Evolutionary conservation across 139 green algal species (phyloP), one percentile per base, ranked within the genome.

Genomic region (Auxenochlorella protothecoides): DNA sequence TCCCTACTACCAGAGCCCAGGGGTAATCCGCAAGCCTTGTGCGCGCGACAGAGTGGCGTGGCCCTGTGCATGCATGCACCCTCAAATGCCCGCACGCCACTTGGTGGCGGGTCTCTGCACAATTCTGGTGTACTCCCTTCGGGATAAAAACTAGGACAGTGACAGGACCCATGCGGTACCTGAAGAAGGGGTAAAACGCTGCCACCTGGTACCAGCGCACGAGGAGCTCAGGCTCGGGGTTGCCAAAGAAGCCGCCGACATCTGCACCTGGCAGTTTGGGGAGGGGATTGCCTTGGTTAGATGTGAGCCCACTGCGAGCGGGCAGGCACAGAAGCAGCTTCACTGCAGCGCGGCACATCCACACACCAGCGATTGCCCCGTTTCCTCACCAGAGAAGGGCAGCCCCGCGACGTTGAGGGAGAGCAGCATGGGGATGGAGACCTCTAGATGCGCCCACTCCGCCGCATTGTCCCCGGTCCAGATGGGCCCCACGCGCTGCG

Each of bases 401-500:
- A 98, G 83, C 3, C 93, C 95, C 3, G 89, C 86, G 4, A 98
- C 27, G 55, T 85, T 84, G 63, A 97, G 84, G 51, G 89, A 89
- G 10, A 97, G 80, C 72, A 97, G 71, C 95, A 99, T 98, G 71
- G 95, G 93, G 15, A 98, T 68, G 0, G 89, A 93, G 52, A 92
- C 85, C 59, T 68, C 74, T 52, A 88, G 66, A 55, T 85, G 76
- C 56, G 84, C 66, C 90, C 92, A 97, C 63, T 91, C 75, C 10
- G 94, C 95, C 12, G 84, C 80, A 76, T 98, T 99, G 88, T 99
- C 95, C 12, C 95, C 95, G n/a, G 95, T 99, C 95, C 95, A 98
- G 70, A 99, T 96, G 71, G 95, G 87, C 2, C 95, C 94, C 9
- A 95, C 80, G 13, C 86, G 80, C 80, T 96, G 89, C 7, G 85